Evolutionary conservation across 345 rosid species (phyloP).

Genomic region (Melaleuca quinquenervia): DNA sequence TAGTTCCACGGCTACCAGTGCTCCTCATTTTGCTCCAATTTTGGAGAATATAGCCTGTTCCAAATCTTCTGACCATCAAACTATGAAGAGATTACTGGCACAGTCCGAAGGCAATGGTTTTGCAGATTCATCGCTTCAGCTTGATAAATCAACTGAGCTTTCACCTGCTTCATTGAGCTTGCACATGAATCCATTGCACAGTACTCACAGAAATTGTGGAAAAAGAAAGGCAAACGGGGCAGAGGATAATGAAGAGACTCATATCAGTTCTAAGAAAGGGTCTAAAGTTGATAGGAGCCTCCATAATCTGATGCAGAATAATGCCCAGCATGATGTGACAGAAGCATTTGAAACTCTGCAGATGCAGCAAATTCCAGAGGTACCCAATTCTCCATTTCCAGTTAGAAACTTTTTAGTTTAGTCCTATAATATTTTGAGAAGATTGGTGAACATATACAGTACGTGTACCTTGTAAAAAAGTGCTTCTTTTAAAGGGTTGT

Average conservation of each 20-base stretch:
- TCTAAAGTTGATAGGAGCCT: slow-evolving; percentile 12
- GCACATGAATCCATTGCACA: slow-evolving; percentile 17
- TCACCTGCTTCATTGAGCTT: slow-evolving; percentile 23
- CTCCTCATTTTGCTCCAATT: neutral
- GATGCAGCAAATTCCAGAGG: slow-evolving; percentile 38
- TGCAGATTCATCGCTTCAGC: slow-evolving; percentile 25
- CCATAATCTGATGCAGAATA: slow-evolving; percentile 7
- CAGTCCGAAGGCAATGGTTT: neutral
- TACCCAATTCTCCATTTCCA: slow-evolving; percentile 1
- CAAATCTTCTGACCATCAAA: slow-evolving; percentile 13
- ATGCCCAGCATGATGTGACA: slow-evolving; percentile 13
- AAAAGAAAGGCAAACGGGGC: slow-evolving; percentile 1
- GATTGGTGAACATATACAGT: neutral
- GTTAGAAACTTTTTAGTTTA: neutral
- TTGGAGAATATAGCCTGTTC: slow-evolving; percentile 9
- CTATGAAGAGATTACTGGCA: neutral
- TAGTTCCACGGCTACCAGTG: neutral
- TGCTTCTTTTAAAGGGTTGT: neutral
- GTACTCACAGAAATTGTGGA: slow-evolving; percentile 3
- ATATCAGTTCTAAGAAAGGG: slow-evolving; percentile 3
- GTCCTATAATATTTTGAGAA: neutral
- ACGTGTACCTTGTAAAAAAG: neutral
- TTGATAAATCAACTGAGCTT: slow-evolving; percentile 16
- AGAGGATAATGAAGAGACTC: neutral
- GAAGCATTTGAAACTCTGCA: slow-evolving; percentile 23